phyloP scores from a whole-genome alignment of 106 monocot species.

The Dendrobium catenatum region DNA sequence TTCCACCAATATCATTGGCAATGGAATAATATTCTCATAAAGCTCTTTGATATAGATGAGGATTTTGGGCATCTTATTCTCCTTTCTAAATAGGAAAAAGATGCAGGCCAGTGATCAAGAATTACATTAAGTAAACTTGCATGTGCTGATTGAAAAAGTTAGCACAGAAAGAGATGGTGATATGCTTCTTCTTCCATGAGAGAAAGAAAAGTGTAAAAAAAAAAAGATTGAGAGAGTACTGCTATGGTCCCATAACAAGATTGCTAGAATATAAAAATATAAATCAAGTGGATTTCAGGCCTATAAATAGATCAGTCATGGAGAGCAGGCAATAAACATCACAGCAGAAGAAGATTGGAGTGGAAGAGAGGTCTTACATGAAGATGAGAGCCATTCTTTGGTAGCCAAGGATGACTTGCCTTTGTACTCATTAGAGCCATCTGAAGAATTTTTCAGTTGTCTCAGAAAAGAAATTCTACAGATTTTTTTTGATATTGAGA shows the following conservation, averaged over 20 bases:
- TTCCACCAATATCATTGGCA: neutral
- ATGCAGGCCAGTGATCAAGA: neutral
- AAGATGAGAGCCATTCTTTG: slow-evolving; percentile 13
- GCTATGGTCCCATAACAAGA: neutral
- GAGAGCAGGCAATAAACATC: neutral
- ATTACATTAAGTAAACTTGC: neutral
- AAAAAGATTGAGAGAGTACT: neutral
- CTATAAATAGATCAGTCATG: neutral
- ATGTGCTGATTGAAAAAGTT: neutral
- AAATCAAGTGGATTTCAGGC: neutral
- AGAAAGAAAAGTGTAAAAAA: neutral
- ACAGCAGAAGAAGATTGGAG: neutral
- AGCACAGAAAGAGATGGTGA: neutral
- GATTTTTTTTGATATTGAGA: neutral
- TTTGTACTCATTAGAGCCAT: neutral
- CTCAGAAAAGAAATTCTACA: no score
- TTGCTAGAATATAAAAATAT: neutral
- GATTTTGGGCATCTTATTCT: neutral
- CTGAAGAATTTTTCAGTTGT: no score
- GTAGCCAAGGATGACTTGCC: slow-evolving; percentile 25
- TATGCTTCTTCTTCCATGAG: neutral
- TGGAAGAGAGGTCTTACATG: slow-evolving; percentile 20
- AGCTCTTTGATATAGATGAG: neutral
- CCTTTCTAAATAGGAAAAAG: neutral
- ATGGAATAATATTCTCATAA: neutral